A percentile compares a stretch with the other conserved stretches of the same genome.
Evolutionary conservation across 129 eudicot species (phyloP).

Genomic region (Tagetes erecta): DNA sequence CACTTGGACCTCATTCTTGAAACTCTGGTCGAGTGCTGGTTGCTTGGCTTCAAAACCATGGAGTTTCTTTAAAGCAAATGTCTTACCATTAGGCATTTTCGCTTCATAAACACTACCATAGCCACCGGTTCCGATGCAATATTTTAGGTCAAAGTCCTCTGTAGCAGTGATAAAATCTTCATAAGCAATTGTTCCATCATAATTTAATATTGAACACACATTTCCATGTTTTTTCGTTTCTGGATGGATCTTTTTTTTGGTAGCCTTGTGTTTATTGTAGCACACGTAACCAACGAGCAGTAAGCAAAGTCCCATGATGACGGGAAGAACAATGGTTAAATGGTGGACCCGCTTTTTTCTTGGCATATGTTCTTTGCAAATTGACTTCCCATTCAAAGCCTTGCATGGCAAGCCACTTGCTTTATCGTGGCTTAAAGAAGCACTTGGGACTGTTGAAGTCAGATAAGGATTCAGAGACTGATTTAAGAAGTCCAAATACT

Average conservation of each 20-base stretch:
- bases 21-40: constrained; percentile 29
- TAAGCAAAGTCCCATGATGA: constrained; percentile 9
- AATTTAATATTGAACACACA: constrained; percentile 23
- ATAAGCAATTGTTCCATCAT: constrained; percentile 37
- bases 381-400: neutral
- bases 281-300: neutral
- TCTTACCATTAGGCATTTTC: constrained; percentile 26
- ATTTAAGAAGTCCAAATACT: neutral
- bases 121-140: constrained; percentile 46
- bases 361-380: neutral
- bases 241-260: neutral
- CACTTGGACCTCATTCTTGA: constrained; percentile 30
- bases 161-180: constrained; percentile 40
- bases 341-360: neutral
- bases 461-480: neutral
- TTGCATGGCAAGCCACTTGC: neutral
- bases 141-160: constrained; percentile 39
- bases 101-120: constrained; percentile 42
- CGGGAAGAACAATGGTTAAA: neutral
- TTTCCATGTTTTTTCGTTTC: constrained; percentile 28
- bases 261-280: constrained; percentile 3
- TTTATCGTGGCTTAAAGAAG: neutral
- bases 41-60: constrained; percentile 29
- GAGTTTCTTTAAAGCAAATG: constrained; percentile 43
- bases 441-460: neutral